A percentile compares a stretch with the other conserved stretches of the same genome.
Evolutionary conservation across 139 green algal species (phyloP).

Genomic region (Chlamydomonas asymmetrica): DNA sequence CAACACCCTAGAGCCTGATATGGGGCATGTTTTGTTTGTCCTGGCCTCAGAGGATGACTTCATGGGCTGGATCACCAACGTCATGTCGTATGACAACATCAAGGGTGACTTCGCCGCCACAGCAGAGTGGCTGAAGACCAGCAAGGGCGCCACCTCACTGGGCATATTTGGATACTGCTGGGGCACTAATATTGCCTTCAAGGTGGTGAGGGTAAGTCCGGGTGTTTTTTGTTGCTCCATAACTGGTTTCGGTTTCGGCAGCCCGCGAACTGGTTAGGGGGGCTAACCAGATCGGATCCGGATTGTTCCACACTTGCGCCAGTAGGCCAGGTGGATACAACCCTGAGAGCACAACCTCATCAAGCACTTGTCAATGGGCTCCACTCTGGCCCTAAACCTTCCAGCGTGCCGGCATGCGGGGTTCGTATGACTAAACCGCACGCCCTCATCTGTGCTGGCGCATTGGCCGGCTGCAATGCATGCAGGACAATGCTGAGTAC

Average conservation of each 20-base stretch:
- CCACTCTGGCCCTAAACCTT: neutral
- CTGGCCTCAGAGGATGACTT: slow-evolving; percentile 17
- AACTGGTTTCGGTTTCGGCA: too few species aligned
- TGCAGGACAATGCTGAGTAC: slow-evolving; percentile 17
- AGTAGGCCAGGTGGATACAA: too few species aligned
- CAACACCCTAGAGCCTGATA: too few species aligned
- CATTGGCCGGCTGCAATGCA: too few species aligned
- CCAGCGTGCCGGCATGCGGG: neutral
- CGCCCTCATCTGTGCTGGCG: too few species aligned
- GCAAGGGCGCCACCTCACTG: slow-evolving; percentile 26
- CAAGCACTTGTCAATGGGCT: neutral
- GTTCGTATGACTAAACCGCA: neutral
- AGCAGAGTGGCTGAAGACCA: slow-evolving; percentile 1
- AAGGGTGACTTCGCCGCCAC: neutral
- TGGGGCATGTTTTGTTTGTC: too few species aligned
- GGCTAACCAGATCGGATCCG: too few species aligned
- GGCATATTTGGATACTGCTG: slow-evolving; percentile 41
- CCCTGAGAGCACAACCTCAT: neutral
- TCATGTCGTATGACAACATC: neutral
- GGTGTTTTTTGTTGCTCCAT: too few species aligned
- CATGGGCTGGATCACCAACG: slow-evolving; percentile 14
- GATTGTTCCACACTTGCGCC: neutral
- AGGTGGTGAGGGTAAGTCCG: slow-evolving; percentile 1
- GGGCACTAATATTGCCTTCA: slow-evolving; percentile 25
- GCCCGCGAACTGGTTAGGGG: too few species aligned